phyloP scores from a whole-genome alignment of 495 filamentous ascomycete genomes.

The Aspergillus saccharolyticus region DNA sequence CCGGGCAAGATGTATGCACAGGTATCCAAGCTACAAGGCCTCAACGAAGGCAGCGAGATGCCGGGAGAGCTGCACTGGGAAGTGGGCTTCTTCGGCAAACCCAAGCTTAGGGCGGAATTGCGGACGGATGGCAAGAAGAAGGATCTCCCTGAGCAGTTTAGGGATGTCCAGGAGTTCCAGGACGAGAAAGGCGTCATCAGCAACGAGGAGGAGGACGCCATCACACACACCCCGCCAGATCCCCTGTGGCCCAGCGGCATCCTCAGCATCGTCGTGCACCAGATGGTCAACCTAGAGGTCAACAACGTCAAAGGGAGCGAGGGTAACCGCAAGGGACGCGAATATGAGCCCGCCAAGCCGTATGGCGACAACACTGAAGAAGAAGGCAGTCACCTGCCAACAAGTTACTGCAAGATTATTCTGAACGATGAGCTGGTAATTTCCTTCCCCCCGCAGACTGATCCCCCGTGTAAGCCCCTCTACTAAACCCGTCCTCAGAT shows the following conservation, averaged over 20 bases:
- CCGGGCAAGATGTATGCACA: slow-evolving; percentile 89
- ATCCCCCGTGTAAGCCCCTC: too few species aligned
- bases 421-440: slow-evolving; percentile 78
- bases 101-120: slow-evolving; percentile 74
- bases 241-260: slow-evolving; percentile 90
- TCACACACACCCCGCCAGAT: slow-evolving; percentile 86
- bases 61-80: slow-evolving; percentile 94
- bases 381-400: slow-evolving; percentile 69
- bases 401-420: slow-evolving; percentile 85
- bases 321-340: slow-evolving; percentile 65
- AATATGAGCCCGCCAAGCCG: slow-evolving; percentile 87
- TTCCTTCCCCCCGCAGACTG: background rate
- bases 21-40: slow-evolving; percentile 74
- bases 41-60: slow-evolving; percentile 81
- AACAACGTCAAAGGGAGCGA: slow-evolving; percentile 62
- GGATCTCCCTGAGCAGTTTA: slow-evolving; percentile 64
- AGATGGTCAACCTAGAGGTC: slow-evolving; percentile 90
- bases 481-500: too few species aligned
- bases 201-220: slow-evolving; percentile 70
- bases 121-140: slow-evolving; percentile 80
- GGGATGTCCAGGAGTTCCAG: slow-evolving; percentile 71
- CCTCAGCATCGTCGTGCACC: slow-evolving; percentile 77
- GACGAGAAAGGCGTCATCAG: slow-evolving; percentile 83
- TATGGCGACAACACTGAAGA: slow-evolving; percentile 81
- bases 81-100: slow-evolving; percentile 89